Percentiles rank a stretch among this genome's conserved stretches.
Conservation (phyloP, 805 yeast genomes). For the Hanseniaspora lachancei region DNA sequence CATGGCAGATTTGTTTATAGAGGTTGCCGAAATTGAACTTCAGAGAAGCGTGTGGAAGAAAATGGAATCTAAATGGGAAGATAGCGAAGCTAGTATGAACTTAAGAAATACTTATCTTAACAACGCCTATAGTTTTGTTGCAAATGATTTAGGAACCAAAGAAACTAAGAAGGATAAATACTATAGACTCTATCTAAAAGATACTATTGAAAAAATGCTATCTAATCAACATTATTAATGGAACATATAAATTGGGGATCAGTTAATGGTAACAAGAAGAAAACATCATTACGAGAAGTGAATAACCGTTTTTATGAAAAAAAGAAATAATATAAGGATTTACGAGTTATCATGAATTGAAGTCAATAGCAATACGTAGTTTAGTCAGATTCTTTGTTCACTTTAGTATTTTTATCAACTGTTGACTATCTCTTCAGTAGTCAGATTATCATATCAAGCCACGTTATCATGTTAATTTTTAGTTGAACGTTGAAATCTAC, state of each 20-base stretch:
- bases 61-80: background rate
- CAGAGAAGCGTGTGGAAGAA: background rate
- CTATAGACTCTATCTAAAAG: background rate
- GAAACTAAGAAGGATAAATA: conserved; percentile 3
- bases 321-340: too few relatives aligned
- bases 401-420: too few relatives aligned
- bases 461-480: too few relatives aligned
- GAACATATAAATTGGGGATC: background rate
- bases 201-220: background rate
- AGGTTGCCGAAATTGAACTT: background rate
- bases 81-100: background rate
- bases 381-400: too few relatives aligned
- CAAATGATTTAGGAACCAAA: background rate
- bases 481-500: too few relatives aligned
- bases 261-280: too few relatives aligned
- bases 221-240: background rate
- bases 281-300: too few relatives aligned
- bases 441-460: too few relatives aligned
- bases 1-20: background rate
- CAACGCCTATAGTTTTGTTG: background rate
- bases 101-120: background rate
- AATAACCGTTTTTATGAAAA: too few relatives aligned
- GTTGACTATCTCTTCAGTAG: too few relatives aligned
- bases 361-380: too few relatives aligned
- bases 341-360: too few relatives aligned